Evolutionary conservation across 441 rosid genomes (phyloP).

Genomic region (Erysimum cheiri): DNA sequence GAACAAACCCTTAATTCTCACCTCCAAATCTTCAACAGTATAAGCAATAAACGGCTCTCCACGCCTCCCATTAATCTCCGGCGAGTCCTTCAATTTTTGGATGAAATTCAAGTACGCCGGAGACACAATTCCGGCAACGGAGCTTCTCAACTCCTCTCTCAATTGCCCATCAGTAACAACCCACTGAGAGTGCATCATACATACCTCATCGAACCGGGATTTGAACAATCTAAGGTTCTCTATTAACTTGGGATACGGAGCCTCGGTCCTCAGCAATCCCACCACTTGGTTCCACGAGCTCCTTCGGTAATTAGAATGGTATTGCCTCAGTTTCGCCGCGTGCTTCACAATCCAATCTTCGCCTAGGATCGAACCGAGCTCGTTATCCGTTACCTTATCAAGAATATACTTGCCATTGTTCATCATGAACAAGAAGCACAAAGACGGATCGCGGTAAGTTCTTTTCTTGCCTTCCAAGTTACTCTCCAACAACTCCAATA

Average conservation of each 20-base stretch:
- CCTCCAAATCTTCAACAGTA: constrained; percentile 59
- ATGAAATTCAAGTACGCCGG: constrained; percentile 67
- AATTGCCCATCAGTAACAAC: constrained; percentile 64
- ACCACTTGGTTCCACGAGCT: constrained; percentile 77
- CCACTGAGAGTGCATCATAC: constrained; percentile 63
- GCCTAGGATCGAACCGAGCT: constrained; percentile 70
- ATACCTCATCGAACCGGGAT: constrained; percentile 56
- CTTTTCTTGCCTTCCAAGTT: constrained; percentile 84
- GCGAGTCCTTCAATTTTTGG: constrained; percentile 53
- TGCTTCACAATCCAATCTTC: constrained; percentile 91
- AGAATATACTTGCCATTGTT: constrained; percentile 83
- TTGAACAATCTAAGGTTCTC: constrained; percentile 74
- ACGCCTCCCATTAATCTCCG: constrained; percentile 64
- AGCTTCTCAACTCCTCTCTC: constrained; percentile 63
- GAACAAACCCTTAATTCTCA: constrained; percentile 60
- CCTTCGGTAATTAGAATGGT: constrained; percentile 59
- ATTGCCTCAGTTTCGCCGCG: constrained; percentile 68
- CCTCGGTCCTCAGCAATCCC: constrained; percentile 58
- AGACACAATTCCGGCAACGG: constrained; percentile 53
- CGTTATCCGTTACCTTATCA: constrained; percentile 73
- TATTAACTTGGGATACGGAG: constrained; percentile 51
- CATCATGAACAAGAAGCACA: constrained; percentile 80
- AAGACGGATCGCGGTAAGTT: constrained; percentile 66
- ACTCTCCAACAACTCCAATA: constrained; percentile 85
- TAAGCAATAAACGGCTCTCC: constrained; percentile 58